These are phyloP conservation scores for Pistacia atlantica DNA, from an alignment of 345 rosid genomes.

Conservation along the genomic window DNA sequence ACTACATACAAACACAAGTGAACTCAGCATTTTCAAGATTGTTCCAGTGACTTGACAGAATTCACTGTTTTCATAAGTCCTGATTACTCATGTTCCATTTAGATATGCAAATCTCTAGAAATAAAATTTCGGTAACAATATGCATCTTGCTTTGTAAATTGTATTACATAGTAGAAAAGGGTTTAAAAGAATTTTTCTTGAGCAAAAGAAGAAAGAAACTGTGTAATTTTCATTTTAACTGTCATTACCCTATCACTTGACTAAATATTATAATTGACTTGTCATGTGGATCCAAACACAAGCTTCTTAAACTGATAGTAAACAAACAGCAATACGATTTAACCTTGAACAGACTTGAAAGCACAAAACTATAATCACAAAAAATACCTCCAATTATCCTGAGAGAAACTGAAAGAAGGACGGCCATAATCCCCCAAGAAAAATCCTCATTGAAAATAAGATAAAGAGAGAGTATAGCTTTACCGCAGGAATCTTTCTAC, in stretches of 20 bases:
- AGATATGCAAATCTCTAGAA: background rate
- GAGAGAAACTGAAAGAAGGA: background rate
- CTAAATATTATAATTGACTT: too few relatives aligned
- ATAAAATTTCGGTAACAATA: background rate
- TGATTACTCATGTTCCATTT: background rate
- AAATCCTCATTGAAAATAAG: background rate
- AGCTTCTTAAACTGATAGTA: background rate
- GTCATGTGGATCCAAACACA: background rate
- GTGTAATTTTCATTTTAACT: too few relatives aligned
- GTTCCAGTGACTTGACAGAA: background rate
- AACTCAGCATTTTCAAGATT: background rate
- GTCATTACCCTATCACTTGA: too few relatives aligned
- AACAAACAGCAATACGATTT: too few relatives aligned
- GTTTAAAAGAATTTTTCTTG: background rate
- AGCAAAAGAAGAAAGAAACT: background rate
- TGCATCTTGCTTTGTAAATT: background rate
- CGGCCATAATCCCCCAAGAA: slow-evolving; percentile 8
- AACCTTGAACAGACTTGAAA: background rate
- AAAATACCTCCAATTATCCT: background rate
- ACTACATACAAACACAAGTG: background rate
- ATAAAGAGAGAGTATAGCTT: background rate
- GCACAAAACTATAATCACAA: background rate
- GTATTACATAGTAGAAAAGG: background rate
- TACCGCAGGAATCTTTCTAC: background rate
- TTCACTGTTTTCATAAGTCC: background rate